A percentile compares a stretch with the other conserved stretches of the same genome.
These are phyloP conservation scores for Salvia rosmarinus DNA, from an alignment of 257 asterid genomes.

Conservation along the genomic window DNA sequence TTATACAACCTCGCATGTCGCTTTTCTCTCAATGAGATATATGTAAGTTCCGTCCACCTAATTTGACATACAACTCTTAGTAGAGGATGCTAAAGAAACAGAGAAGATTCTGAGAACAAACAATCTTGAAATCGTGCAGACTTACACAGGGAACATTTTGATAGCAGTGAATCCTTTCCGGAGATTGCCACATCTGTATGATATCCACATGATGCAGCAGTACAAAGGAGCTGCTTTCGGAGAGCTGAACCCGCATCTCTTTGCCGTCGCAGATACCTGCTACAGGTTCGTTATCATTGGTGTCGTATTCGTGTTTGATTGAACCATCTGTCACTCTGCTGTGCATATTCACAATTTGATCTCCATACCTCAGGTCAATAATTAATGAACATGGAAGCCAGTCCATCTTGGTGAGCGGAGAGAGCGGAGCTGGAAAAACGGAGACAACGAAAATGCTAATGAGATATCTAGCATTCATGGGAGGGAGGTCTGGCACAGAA, in stretches of 20 bases:
- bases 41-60: conserved; percentile 48
- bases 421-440: conserved; percentile 97
- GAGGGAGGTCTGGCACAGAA: conserved; percentile 88
- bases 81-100: background rate
- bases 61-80: background rate
- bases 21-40: conserved; percentile 81
- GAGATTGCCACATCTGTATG: conserved; percentile 90
- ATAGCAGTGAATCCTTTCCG: conserved; percentile 95
- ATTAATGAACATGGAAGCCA: conserved; percentile 89
- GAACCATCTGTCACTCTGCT: background rate
- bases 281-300: conserved; percentile 55
- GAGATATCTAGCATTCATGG: conserved; percentile 97
- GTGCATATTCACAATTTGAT: conserved; percentile 11
- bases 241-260: conserved; percentile 96
- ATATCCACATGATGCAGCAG: conserved; percentile 90
- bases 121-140: conserved; percentile 59
- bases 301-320: conserved; percentile 19
- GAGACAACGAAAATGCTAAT: conserved; percentile 96
- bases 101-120: background rate
- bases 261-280: conserved; percentile 93
- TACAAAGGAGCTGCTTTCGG: conserved; percentile 95
- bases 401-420: conserved; percentile 96
- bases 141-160: conserved; percentile 93
- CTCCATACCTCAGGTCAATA: conserved; percentile 61
- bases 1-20: conserved; percentile 74